Evolutionary conservation across 164 flowering plant genomes (phyloP), one percentile per base, ranked within the genome.

Genomic region (Macadamia integrifolia): DNA sequence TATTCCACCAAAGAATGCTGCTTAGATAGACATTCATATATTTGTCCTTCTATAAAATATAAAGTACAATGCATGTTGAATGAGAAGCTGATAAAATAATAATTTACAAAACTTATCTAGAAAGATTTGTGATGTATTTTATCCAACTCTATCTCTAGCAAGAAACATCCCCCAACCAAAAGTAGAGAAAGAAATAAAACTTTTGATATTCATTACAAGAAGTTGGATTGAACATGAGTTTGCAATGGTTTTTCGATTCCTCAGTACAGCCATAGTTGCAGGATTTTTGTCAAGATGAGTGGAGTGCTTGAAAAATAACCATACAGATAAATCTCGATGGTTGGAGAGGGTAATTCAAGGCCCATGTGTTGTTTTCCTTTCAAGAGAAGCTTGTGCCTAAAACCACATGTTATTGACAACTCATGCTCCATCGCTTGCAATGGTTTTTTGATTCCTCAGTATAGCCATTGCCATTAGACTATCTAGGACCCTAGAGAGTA

Each of bases 281-380:
- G 23, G 23, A 23, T 23, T 23, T 23, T 23, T 23, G 90, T 86
- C 73, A 90, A 84, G 63, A 92, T 87, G 72, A 88, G 82, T 1
- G 98, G 98, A 32, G 72, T 74, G 31, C 91, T 88, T 2, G 82
- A 75, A 71, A 85, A 90, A 75, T 84, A 75, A 48, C 96, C 96
- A 0, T 96, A 87, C 61, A 90, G 77, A 76, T 82, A 92, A 69
- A 92, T 93, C 77, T 90, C 98, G 66, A 90, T 82, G 7, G 77
- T 77, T 17, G 92, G 92, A n/a, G 78, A 72, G 14, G 69, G 63
- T 30, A 67, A 74, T 69, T 90, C 96, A 40, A 78, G 61, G 44
- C 86, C 74, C 11, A 35, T 49, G 59, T 44, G 40, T 35, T 82
- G 83, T 63, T 87, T 88, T 43, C 84, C 87, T 77, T 81, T 87